phyloP scores from a whole-genome alignment of 2,329 filamentous ascomycete species.

The Xylariaceae sp. region DNA sequence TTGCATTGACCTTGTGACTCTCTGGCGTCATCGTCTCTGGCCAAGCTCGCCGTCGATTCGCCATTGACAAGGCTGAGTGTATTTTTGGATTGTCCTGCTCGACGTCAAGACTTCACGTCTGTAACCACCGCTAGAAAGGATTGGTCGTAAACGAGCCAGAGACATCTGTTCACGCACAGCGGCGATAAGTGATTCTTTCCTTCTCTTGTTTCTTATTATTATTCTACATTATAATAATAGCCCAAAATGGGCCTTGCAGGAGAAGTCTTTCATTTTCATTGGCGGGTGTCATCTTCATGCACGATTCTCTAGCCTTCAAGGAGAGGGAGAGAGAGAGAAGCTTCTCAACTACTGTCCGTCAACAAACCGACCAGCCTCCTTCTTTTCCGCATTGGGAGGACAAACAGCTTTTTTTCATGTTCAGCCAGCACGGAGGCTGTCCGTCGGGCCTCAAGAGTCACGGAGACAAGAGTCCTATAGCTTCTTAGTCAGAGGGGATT shows the following conservation, averaged over 20 bases:
- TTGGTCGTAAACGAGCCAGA: constrained; percentile 13
- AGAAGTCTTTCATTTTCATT: constrained; percentile 18
- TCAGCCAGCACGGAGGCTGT: constrained; percentile 1
- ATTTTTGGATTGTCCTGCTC: background rate
- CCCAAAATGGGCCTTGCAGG: constrained; percentile 17
- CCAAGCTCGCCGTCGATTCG: constrained; percentile 12
- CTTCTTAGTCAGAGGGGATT: constrained; percentile 3
- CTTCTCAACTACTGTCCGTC: constrained; percentile 1
- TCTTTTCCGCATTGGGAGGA: constrained; percentile 4
- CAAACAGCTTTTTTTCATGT: background rate
- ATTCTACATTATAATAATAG: no score
- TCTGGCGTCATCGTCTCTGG: constrained; percentile 6
- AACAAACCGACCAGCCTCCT: constrained; percentile 13
- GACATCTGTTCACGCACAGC: constrained; percentile 10
- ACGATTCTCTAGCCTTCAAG: constrained; percentile 8
- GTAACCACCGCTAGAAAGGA: background rate
- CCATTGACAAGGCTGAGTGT: background rate
- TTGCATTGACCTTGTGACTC: constrained; percentile 4
- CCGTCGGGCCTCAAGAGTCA: background rate
- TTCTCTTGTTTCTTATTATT: background rate
- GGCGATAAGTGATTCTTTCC: background rate
- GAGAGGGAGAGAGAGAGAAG: background rate
- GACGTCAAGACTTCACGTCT: background rate
- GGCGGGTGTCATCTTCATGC: constrained; percentile 6
- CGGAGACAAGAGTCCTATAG: background rate